These are phyloP conservation scores for Neurospora sp. DNA, from an alignment of 495 filamentous ascomycete species.

Conservation along the genomic window DNA sequence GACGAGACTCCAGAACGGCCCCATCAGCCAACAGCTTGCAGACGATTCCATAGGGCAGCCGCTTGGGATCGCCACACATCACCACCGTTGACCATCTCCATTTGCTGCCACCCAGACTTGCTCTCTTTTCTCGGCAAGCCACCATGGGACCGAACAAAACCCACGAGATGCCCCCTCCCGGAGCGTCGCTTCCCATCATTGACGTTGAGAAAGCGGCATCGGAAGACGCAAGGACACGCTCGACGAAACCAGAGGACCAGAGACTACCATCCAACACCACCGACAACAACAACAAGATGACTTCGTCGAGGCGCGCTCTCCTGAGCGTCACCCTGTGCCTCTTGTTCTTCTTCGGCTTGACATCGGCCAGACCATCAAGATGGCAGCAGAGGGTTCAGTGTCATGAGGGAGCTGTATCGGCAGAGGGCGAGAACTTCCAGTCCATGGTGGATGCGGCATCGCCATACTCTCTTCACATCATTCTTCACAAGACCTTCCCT, in stretches of 20 bases:
- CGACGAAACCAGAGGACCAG: not conserved
- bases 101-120: not conserved
- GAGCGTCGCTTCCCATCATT: conserved; percentile 3
- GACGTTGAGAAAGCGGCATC: conserved; percentile 5
- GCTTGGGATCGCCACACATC: not conserved
- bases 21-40: conserved; percentile 1
- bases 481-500: conserved; percentile 31
- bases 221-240: not conserved
- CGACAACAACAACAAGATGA: conserved; percentile 13
- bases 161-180: conserved; percentile 2
- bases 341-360: conserved; percentile 20
- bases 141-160: conserved; percentile 10
- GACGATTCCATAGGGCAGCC: not conserved
- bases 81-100: not conserved
- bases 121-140: not conserved
- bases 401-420: not conserved
- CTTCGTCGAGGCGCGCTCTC: conserved; percentile 16
- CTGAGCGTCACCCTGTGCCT: conserved; percentile 20
- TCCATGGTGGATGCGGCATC: conserved; percentile 24
- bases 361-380: conserved; percentile 11
- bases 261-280: not conserved
- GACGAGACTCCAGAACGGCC: conserved; percentile 2
- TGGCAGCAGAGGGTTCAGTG: conserved; percentile 8
- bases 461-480: conserved; percentile 25
- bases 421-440: conserved; percentile 12